A percentile compares a stretch with the other conserved stretches of the same genome.
Conservation (phyloP, 1,284 basidiomycete species). For the Ceratobasidium theobromae region DNA sequence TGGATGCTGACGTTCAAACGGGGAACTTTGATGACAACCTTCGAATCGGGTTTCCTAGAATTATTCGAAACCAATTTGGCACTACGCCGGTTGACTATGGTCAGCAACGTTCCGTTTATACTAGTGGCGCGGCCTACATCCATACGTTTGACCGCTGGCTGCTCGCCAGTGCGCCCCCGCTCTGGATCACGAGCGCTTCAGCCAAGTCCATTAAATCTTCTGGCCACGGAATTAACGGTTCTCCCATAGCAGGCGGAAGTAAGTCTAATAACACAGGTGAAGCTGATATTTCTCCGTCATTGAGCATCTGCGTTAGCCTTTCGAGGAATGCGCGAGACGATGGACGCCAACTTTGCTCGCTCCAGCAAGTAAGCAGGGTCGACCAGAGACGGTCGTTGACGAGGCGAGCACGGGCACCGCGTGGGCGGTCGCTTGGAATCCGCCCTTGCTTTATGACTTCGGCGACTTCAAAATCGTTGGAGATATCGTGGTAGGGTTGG, state of each 20-base stretch:
- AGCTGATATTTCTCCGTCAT: neutral
- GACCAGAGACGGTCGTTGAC: constrained; percentile 25
- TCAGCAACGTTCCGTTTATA: neutral
- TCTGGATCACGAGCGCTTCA: neutral
- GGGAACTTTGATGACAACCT: constrained; percentile 15
- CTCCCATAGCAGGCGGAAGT: neutral
- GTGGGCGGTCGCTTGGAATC: neutral
- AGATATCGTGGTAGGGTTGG: constrained; percentile 1
- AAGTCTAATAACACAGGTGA: neutral
- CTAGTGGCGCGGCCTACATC: neutral
- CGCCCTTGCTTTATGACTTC: neutral
- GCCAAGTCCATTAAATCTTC: neutral
- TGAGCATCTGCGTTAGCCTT: neutral
- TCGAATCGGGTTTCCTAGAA: neutral
- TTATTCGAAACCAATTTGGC: neutral
- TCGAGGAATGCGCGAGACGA: constrained; percentile 6
- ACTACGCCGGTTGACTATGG: neutral
- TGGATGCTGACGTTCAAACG: constrained; percentile 4
- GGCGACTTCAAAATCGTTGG: neutral
- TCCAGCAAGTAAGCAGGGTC: constrained; percentile 4
- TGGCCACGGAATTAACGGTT: neutral
- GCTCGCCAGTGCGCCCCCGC: neutral
- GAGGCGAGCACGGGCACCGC: neutral
- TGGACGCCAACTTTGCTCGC: constrained; percentile 16
- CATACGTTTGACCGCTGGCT: constrained; percentile 7